These are phyloP conservation scores for Chaetothyriales sp. DNA, from an alignment of 2,329 filamentous ascomycete genomes.

Conservation along the genomic window DNA sequence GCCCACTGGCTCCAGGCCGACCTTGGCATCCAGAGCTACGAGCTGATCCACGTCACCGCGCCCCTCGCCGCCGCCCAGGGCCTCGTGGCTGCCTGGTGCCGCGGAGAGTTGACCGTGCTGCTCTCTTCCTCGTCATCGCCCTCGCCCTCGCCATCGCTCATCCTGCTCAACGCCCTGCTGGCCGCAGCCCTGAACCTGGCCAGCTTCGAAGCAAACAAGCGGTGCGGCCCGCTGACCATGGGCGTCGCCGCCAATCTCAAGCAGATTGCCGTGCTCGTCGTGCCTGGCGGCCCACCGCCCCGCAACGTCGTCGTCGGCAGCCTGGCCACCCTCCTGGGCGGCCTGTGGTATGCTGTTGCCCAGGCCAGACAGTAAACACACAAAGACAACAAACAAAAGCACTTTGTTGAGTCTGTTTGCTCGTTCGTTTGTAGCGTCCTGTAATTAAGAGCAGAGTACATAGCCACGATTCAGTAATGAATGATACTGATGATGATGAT, in stretches of 20 bases:
- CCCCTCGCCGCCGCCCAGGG: slow-evolving; percentile 46
- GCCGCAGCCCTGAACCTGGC: slow-evolving; percentile 45
- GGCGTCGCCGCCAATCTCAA: slow-evolving; percentile 48
- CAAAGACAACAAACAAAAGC: not conserved
- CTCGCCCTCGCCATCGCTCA: slow-evolving; percentile 24
- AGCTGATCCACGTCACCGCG: slow-evolving; percentile 50
- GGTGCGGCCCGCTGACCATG: slow-evolving; percentile 46
- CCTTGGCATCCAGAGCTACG: slow-evolving; percentile 43
- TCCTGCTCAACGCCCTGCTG: slow-evolving; percentile 40
- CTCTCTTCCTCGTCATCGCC: slow-evolving; percentile 3
- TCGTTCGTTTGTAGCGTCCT: not conserved
- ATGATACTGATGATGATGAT: no score
- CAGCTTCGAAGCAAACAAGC: slow-evolving; percentile 46
- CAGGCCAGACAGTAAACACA: not conserved
- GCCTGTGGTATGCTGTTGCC: not conserved
- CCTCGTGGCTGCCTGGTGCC: slow-evolving; percentile 37
- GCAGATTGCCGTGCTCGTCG: not conserved
- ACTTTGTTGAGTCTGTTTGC: not conserved
- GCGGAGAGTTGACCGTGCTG: slow-evolving; percentile 38
- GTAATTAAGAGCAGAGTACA: not conserved
- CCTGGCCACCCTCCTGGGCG: not conserved
- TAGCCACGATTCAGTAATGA: not conserved
- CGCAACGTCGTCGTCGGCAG: not conserved
- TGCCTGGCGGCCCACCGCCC: not conserved
- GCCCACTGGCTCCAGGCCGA: slow-evolving; percentile 54